phyloP scores from a whole-genome alignment of 2,329 filamentous ascomycete genomes.

The Thielaviopsis populi region DNA sequence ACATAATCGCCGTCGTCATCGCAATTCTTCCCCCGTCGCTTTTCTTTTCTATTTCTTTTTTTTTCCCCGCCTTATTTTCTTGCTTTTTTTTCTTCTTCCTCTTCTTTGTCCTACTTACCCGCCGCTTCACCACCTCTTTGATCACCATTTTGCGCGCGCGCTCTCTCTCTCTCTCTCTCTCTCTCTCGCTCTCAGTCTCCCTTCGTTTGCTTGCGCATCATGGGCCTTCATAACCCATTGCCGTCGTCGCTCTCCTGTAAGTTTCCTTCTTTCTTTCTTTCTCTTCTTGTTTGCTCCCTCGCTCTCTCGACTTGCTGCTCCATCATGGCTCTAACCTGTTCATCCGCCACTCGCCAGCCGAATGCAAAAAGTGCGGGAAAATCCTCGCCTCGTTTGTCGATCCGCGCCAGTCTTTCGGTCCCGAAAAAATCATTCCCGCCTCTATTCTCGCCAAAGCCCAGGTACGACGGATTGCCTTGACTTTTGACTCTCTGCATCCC shows the following conservation, averaged over 20 bases:
- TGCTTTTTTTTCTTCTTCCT: neutral
- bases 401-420: conserved; percentile 80
- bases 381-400: conserved; percentile 92
- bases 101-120: neutral
- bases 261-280: conserved; percentile 23
- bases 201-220: conserved; percentile 21
- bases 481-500: neutral
- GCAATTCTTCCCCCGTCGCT: neutral
- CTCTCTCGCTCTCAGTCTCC: neutral
- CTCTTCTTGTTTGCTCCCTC: neutral
- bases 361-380: conserved; percentile 94
- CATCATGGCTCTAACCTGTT: neutral
- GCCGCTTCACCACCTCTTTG: neutral
- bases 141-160: too few relatives aligned
- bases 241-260: conserved; percentile 54
- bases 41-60: neutral
- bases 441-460: conserved; percentile 82
- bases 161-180: too few relatives aligned
- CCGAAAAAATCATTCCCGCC: conserved; percentile 93
- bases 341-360: conserved; percentile 41
- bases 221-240: conserved; percentile 53
- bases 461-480: conserved; percentile 31
- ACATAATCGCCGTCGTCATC: neutral
- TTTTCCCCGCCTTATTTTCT: neutral
- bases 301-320: neutral